Evolutionary conservation across 306 rosid species (phyloP).

Genomic region (Elaeagnus macrophylla): DNA sequence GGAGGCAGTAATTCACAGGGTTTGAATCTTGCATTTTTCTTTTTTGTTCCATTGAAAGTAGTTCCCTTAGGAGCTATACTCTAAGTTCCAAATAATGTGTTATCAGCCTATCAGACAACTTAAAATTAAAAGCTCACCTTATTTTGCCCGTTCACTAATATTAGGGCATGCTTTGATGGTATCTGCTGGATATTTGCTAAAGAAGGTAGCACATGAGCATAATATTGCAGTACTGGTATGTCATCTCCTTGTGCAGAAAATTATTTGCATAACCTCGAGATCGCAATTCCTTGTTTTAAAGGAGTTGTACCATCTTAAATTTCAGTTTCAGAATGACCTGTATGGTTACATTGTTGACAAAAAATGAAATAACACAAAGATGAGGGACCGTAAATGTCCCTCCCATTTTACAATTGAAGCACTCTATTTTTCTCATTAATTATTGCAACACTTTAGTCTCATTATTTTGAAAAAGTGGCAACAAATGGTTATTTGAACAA

Average conservation of each 20-base stretch:
- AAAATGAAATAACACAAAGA: neutral
- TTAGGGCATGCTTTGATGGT: conserved; percentile 80
- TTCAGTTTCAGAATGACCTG: neutral
- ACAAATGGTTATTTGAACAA: too few species aligned
- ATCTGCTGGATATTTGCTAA: conserved; percentile 71
- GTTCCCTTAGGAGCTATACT: too few species aligned
- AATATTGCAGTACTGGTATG: conserved; percentile 67
- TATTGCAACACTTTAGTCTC: too few species aligned
- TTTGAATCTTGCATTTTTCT: conserved; percentile 15
- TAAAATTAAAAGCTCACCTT: conserved; percentile 9
- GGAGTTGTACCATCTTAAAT: neutral
- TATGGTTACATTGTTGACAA: neutral
- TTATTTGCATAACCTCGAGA: neutral
- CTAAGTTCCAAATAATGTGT: too few species aligned
- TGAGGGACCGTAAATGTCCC: too few species aligned
- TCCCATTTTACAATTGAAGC: too few species aligned
- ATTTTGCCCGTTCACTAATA: conserved; percentile 25
- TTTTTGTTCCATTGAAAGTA: conserved; percentile 9
- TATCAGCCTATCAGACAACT: neutral
- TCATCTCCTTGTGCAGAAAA: conserved; percentile 12
- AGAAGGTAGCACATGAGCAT: conserved; percentile 74
- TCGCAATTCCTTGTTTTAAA: neutral
- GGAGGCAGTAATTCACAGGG: conserved; percentile 77
- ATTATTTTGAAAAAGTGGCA: too few species aligned
- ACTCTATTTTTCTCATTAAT: too few species aligned